Base-by-base conservation (phyloP, 2,329 filamentous ascomycete species). In the Diaporthe destruens region DNA sequence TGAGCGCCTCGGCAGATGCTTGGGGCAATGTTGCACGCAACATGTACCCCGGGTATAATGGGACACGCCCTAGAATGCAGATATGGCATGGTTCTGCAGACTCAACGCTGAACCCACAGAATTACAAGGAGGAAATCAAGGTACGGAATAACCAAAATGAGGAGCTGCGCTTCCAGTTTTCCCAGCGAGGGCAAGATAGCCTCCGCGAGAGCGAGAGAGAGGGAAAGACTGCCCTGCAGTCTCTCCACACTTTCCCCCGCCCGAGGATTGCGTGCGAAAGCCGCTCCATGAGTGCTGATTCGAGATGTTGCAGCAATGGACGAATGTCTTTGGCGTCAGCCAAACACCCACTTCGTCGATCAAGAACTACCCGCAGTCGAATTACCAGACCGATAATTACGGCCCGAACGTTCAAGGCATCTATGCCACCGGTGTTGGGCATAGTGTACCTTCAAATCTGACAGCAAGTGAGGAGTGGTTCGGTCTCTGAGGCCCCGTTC, bases 41-140 rank as follows among this genome's bases (percentile, higher is more conserved):
- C 70, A 84, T 84, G 74, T 81, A 80, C 72, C 77, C 80, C 0
- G 78, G 79, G 0, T 82, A 82, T 68, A 77, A 57, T 47, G 88
- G 88, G 0, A 75, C 84, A 1, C 81, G 87, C 2, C 88, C 89
- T 0, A 85, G 83, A 72, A 88, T 91, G 85, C 87, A 90, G 78
- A 85, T 90, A 75, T 90, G 87, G 82, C 88, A 91, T 76, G 88
- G 88, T 51, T 85, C 84, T 32, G 80, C 77, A 4, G 89, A 91
- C 76, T 78, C 80, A 3, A 87, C 84, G 0, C 79, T 90, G 6
- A 81, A 82, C 29, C 85, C 85, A 0, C 83, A 85, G 75, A 90
- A 90, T 78, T 89, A 89, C 77, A 79, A 88, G 42, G 89, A 91
- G 80, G 85, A 85, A 54, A 85, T 88, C 75, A 88, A 66, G 67